Base-by-base conservation (phyloP, 2,329 filamentous ascomycete species). In the Alternaria incomplexa region DNA sequence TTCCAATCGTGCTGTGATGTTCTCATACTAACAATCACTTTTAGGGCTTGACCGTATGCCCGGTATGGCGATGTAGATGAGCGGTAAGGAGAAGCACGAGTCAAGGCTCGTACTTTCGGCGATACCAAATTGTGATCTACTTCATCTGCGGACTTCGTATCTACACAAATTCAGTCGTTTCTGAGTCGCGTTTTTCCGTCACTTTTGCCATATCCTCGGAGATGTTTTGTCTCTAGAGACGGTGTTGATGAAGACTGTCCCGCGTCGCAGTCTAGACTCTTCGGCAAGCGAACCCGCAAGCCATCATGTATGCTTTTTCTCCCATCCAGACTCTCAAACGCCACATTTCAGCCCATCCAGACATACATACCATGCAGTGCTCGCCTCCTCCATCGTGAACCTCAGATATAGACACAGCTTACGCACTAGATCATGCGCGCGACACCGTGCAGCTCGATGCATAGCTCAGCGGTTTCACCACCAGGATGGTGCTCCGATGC, bases 381-480 rank as follows among this genome's bases (percentile, higher is more conserved):
- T 17, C 48, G 17, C 15, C 5, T 36, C 8, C 48, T 30, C 17
- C 48, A 30, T 36, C 17, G 48, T 51, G 47, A 40, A 9, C 36
- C 36, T n/a, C 36, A 40, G 36, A 40, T 40, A 17, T 17, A 40
- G 30, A 17, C n/a, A 40, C 36, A 40, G 36, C 36, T 40, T 40
- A 40, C 17, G 48, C 22, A 25, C 22, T 48, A 23, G 12, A 48
- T 25, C 46, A 26, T 48, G 26, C 46, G 46, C 26, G 46, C 46
- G 23, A 48, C 46, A 48, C 23, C 26, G 15, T 48, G 13, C 46
- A 40, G 36, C 11, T 8, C 10, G 15, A 17, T 40, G 36, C 36
- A 40, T 40, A 40, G 36, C 36, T 17, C 36, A 40, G 48, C 40
- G 11, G 58, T 56, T 56, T 61, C 58, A 61, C 30, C 23, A 56